These are phyloP conservation scores for Solanum virginianum DNA, from an alignment of 257 asterid genomes.

Conservation along the genomic window DNA sequence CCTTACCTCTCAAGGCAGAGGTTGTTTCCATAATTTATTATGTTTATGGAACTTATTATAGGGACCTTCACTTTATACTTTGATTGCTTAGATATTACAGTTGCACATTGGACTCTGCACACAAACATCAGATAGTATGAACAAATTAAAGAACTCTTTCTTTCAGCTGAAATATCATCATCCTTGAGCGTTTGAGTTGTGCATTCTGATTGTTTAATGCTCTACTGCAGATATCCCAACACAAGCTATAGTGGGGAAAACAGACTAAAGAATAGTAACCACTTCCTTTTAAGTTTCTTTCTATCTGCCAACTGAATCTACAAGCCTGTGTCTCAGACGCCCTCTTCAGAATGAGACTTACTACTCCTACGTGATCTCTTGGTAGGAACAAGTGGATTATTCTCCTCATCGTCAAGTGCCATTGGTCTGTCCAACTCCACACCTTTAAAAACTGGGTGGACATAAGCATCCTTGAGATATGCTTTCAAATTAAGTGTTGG, in stretches of 20 bases:
- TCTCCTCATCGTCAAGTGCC: conserved; percentile 35
- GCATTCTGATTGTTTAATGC: background rate
- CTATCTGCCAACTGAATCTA: background rate
- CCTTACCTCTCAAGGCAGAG: too few species aligned
- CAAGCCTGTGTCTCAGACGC: background rate
- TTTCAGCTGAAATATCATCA: background rate
- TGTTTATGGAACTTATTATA: background rate
- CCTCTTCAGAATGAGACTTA: conserved; percentile 19
- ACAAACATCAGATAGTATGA: background rate
- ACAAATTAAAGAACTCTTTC: background rate
- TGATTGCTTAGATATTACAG: background rate
- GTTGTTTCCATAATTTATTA: background rate
- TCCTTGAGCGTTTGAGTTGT: background rate
- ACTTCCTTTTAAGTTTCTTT: background rate
- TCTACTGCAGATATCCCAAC: background rate
- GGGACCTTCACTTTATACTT: background rate
- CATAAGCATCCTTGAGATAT: conserved; percentile 46
- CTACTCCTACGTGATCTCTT: conserved; percentile 40
- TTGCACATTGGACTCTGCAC: background rate
- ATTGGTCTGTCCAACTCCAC: conserved; percentile 15
- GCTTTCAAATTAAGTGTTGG: conserved; percentile 40
- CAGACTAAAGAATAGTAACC: background rate
- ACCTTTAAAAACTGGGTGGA: conserved; percentile 52
- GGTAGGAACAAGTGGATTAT: conserved; percentile 44
- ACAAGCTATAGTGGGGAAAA: background rate